Conservation (phyloP, 202 grass and related monocot genomes). For the Carex arenaria region DNA sequence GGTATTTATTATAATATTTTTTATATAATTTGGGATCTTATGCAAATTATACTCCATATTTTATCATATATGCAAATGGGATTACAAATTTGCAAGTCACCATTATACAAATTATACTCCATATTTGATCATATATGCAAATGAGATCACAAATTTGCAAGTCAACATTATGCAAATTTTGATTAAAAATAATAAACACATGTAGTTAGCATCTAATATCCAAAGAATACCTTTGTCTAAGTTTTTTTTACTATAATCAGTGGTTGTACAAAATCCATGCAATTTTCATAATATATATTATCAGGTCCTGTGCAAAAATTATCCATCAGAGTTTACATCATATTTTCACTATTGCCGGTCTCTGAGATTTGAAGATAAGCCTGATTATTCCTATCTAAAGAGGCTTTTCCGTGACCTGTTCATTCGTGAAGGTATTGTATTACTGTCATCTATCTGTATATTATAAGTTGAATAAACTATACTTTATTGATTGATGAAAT, state of each 20-base stretch:
- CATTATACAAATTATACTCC: neutral
- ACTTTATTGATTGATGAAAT: conserved; percentile 28
- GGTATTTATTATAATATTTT: conserved; percentile 39
- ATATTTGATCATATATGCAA: neutral
- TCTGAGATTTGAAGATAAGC: conserved; percentile 95
- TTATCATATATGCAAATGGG: neutral
- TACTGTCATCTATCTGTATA: neutral
- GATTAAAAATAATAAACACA: neutral
- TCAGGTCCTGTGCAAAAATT: conserved; percentile 83
- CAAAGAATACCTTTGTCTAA: neutral
- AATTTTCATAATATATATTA: conserved; percentile 25
- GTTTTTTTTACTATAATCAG: neutral
- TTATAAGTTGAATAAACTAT: neutral
- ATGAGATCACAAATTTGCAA: neutral
- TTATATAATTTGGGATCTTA: conserved; percentile 7
- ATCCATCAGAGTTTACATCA: conserved; percentile 70
- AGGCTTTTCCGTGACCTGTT: conserved; percentile 67
- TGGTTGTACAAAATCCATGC: conserved; percentile 6
- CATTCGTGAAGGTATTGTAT: conserved; percentile 66
- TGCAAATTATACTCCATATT: neutral
- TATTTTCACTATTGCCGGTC: conserved; percentile 97
- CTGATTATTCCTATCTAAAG: conserved; percentile 85
- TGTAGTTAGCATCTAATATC: neutral
- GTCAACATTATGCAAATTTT: neutral
- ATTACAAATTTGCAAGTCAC: neutral